Base-by-base conservation (phyloP, 805 yeast species). In the Suhomyces xylopsoci region DNA sequence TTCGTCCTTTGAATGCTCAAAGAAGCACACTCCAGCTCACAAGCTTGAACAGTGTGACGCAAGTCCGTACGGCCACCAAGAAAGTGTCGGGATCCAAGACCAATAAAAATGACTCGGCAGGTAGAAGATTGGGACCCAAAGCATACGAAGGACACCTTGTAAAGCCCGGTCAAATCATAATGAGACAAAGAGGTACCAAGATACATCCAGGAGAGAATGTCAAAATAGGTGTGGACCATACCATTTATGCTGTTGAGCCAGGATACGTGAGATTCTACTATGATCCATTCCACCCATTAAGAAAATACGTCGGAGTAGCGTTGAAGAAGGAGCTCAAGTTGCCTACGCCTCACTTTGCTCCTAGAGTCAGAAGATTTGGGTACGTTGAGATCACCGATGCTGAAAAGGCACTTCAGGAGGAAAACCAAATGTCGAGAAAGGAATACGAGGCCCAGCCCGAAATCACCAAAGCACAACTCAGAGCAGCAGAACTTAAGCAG, bases 1-100 rank as follows among this genome's bases (percentile, higher is more conserved):
- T 49, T 22, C 45, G 36, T 32, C 50, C 50, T 19, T 38, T 41
- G 26, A 48, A 8, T 8, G 20, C 32, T 14, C 38, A 44, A 19
- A 19, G 26, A 17, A 45, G 46, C 26, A 28, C 14, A 20, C 38
- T 48, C 15, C 20, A 42, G 15, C 45, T 25, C 7, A 25, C 48
- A 9, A 19, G 50, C 7, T 38, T 53, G 32, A 48, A 42, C 47
- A 50, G 48, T 28, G 30, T 54, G 10, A 58, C 50, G 41, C 84
- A 79, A 54, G 82, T 90, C 12, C 90, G 99, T 80, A 84, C 84
- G 19, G 97, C 99, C 25, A 90, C 97, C 14, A 94, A 94, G 72
- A 87, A 85, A 67, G 97, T 94, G 7, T 90, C 96, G 19, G 97
- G 97, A 61, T 90, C 97, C n/a, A 88, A 84, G 72, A 88, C 97